Evolutionary conservation across 345 rosid species (phyloP).

Genomic region (Laguncularia racemosa): DNA sequence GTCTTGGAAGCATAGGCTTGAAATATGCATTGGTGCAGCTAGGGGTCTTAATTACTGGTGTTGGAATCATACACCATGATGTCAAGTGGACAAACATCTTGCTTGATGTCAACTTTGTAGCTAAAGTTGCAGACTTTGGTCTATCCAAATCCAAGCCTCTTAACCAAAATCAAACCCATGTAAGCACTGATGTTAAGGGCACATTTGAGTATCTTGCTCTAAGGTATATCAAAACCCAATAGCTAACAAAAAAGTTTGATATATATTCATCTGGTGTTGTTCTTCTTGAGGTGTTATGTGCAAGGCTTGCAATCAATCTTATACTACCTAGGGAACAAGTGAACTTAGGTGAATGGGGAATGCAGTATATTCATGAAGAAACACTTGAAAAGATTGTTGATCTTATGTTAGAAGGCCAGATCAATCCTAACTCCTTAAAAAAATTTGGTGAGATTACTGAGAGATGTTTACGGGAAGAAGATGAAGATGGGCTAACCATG

Average conservation of each 20-base stretch:
- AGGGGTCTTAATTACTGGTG: slow-evolving; percentile 37
- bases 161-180: slow-evolving; percentile 22
- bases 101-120: slow-evolving; percentile 32
- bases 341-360: slow-evolving; percentile 49
- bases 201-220: slow-evolving; percentile 55
- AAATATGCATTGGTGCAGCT: slow-evolving; percentile 60
- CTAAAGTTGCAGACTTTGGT: slow-evolving; percentile 61
- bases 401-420: slow-evolving; percentile 22
- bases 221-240: slow-evolving; percentile 37
- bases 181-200: slow-evolving; percentile 37
- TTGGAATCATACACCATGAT: slow-evolving; percentile 52
- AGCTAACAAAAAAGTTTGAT: slow-evolving; percentile 48
- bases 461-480: slow-evolving; percentile 55
- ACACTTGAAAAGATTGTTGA: slow-evolving; percentile 36
- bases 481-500: slow-evolving; percentile 48
- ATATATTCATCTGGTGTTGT: slow-evolving; percentile 55
- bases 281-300: slow-evolving; percentile 47
- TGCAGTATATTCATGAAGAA: slow-evolving; percentile 22
- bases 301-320: slow-evolving; percentile 33
- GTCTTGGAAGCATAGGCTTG: slow-evolving; percentile 48
- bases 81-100: slow-evolving; percentile 55
- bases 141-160: slow-evolving; percentile 32
- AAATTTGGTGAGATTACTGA: slow-evolving; percentile 42
- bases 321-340: slow-evolving; percentile 30
- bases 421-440: slow-evolving; percentile 31